Percentiles rank a stretch among this genome's conserved stretches.
Conservation (phyloP, 805 yeast genomes). For the Clavispora phyllophila region DNA sequence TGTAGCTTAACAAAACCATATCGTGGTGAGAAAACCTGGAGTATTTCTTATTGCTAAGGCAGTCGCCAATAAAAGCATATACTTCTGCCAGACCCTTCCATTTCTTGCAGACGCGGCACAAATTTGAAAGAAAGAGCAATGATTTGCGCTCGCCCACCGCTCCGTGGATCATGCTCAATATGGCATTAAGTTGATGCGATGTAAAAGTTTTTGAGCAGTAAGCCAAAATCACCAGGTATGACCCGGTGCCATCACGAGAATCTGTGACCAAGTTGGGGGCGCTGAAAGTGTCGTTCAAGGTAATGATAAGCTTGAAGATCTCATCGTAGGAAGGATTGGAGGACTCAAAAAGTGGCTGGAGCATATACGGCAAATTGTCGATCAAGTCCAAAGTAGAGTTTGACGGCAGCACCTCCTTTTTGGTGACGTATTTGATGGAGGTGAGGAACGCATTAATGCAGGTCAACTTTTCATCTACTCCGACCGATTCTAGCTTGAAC, state of each 20-base stretch:
- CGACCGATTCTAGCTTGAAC: constrained; percentile 20
- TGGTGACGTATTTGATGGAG: constrained; percentile 22
- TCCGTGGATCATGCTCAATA: constrained; percentile 12
- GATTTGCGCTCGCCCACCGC: constrained; percentile 17
- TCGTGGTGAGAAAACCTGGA: constrained; percentile 15
- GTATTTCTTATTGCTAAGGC: constrained; percentile 17
- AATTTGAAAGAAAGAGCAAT: constrained; percentile 16
- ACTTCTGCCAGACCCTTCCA: constrained; percentile 8
- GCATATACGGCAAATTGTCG: constrained; percentile 25
- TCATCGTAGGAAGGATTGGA: constrained; percentile 15
- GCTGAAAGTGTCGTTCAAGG: constrained; percentile 30
- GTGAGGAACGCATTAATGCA: constrained; percentile 21
- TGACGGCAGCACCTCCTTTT: constrained; percentile 26
- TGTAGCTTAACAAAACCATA: constrained; percentile 15
- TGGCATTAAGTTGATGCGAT: constrained; percentile 9
- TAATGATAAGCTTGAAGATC: constrained; percentile 21
- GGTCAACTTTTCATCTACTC: constrained; percentile 21
- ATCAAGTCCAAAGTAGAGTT: constrained; percentile 29
- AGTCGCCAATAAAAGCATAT: constrained; percentile 12
- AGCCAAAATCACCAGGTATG: constrained; percentile 8
- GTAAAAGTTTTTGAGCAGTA: constrained; percentile 3
- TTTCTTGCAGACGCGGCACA: constrained; percentile 8
- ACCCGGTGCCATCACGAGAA: constrained; percentile 5
- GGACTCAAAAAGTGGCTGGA: constrained; percentile 18
- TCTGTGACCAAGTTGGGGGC: constrained; percentile 17